Evolutionary conservation across 495 filamentous ascomycete species (phyloP), one percentile per base, ranked within the genome.

Genomic region (Penicillium fimorum): DNA sequence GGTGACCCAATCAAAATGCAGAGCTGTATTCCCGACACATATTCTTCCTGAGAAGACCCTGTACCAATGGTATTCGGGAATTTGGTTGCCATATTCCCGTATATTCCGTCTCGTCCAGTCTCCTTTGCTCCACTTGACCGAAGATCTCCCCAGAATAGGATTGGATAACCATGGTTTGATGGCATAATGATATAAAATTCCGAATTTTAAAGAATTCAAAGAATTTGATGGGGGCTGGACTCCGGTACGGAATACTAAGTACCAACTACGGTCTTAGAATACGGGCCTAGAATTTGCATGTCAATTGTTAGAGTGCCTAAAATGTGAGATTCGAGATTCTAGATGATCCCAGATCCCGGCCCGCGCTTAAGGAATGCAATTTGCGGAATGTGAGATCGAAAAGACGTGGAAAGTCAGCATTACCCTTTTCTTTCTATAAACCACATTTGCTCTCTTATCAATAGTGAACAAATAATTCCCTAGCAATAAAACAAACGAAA

Each of bases 61-160:
- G 50, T 50, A 15, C 22, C 41, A 50, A 49, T 33, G 29, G 47
- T 29, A 13, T 3, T 46, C 13, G 15, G n/a, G 32, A 38, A 38
- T 47, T 20, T 35, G 22, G 52, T 35, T 53, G 13, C 33, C 52
- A 47, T 25, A 27, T 10, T 17, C n/a, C 11, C 11, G 20, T n/a
- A 22, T 32, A 22, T 9, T 15, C 4, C 29, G 22, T n/a, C 11
- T 46, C 33, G 51, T 46, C 52, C 52, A 54, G 32, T 47, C 52
- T 15, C 22, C 33, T 54, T 22, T 44, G n/a, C 52, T 46, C 52
- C 52, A 47, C 52, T 40, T 10, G 6, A 32, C 52, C 52, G 52
- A 54, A 20, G 25, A 47, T 33, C 27, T 47, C 42, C 48, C 24
- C 30, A 30, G 42, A 46, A 46, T 40, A 24, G 52, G 32, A 10